Conservation (phyloP, 2,329 filamentous ascomycete species). For the Sclerotinia glacialis region DNA sequence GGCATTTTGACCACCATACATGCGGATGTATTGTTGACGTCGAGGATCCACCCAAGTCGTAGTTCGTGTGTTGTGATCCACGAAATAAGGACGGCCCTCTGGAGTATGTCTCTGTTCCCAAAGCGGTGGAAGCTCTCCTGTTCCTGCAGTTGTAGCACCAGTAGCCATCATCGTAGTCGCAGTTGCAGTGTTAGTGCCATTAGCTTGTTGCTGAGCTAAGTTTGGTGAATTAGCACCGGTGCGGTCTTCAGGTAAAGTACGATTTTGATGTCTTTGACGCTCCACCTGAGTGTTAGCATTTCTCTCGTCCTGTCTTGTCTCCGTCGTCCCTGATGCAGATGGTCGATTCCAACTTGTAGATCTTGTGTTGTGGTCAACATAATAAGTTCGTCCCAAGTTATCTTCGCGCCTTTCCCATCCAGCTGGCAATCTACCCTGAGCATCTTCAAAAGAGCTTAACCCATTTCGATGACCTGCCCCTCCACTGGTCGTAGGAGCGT, state of each 20-base stretch:
- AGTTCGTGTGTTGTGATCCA: slow-evolving; percentile 96
- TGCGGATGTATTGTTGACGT: slow-evolving; percentile 95
- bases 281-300: slow-evolving; percentile 92
- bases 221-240: slow-evolving; percentile 92
- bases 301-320: slow-evolving; percentile 72
- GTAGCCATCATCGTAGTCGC: slow-evolving; percentile 88
- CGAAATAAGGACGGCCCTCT: slow-evolving; percentile 92
- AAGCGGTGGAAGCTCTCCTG: slow-evolving; percentile 87
- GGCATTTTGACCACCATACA: slow-evolving; percentile 88
- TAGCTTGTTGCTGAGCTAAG: slow-evolving; percentile 51
- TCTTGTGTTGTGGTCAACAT: slow-evolving; percentile 95
- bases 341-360: slow-evolving; percentile 96
- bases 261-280: slow-evolving; percentile 88
- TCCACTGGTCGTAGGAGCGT: slow-evolving; percentile 31
- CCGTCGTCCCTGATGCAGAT: slow-evolving; percentile 71
- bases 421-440: slow-evolving; percentile 85
- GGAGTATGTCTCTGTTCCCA: slow-evolving; percentile 97
- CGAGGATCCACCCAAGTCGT: slow-evolving; percentile 98
- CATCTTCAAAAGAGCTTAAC: slow-evolving; percentile 92
- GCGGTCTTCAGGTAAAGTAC: slow-evolving; percentile 91
- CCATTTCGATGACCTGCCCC: slow-evolving; percentile 44
- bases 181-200: slow-evolving; percentile 44
- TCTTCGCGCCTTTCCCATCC: slow-evolving; percentile 97
- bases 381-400: slow-evolving; percentile 91
- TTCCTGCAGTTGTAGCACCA: slow-evolving; percentile 88